These are phyloP conservation scores for Ustilago curta DNA, from an alignment of 1,284 basidiomycete genomes.

Conservation along the genomic window DNA sequence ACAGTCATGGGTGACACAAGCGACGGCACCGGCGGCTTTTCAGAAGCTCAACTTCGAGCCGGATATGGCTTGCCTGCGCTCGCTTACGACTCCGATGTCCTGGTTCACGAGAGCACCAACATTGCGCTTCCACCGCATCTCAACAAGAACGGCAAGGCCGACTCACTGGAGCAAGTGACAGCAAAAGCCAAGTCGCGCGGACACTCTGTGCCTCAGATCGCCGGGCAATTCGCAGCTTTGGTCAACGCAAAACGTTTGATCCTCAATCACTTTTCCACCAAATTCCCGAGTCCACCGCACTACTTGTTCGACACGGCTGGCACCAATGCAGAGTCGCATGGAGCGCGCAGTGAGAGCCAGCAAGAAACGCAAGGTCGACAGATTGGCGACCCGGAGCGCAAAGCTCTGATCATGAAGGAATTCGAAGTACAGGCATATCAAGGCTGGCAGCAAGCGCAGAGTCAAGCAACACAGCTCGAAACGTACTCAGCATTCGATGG, in stretches of 20 bases:
- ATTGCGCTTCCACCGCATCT: conserved; percentile 55
- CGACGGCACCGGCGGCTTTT: conserved; percentile 60
- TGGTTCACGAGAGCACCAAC: conserved; percentile 68
- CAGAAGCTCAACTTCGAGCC: conserved; percentile 18
- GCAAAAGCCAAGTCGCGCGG: conserved; percentile 53
- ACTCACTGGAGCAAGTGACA: conserved; percentile 42
- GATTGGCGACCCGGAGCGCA: conserved; percentile 43
- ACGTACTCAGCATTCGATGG: conserved; percentile 45
- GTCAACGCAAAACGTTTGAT: conserved; percentile 55
- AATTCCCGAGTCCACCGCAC: conserved; percentile 53
- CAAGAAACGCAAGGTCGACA: conserved; percentile 16
- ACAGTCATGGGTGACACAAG: conserved; percentile 66
- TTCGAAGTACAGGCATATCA: conserved; percentile 58
- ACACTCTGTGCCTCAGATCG: conserved; percentile 64
- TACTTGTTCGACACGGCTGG: conserved; percentile 36
- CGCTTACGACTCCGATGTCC: conserved; percentile 54
- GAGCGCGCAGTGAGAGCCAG: neutral
- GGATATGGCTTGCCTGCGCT: conserved; percentile 26
- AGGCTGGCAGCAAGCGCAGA: conserved; percentile 41
- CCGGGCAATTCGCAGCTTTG: conserved; percentile 59
- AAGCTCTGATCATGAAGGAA: conserved; percentile 49
- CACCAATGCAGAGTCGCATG: conserved; percentile 9
- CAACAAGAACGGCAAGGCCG: conserved; percentile 41
- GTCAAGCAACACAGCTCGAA: conserved; percentile 10
- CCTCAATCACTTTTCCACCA: conserved; percentile 66